phyloP scores from a whole-genome alignment of 2,329 filamentous ascomycete species.

The Coniella lustricola region DNA sequence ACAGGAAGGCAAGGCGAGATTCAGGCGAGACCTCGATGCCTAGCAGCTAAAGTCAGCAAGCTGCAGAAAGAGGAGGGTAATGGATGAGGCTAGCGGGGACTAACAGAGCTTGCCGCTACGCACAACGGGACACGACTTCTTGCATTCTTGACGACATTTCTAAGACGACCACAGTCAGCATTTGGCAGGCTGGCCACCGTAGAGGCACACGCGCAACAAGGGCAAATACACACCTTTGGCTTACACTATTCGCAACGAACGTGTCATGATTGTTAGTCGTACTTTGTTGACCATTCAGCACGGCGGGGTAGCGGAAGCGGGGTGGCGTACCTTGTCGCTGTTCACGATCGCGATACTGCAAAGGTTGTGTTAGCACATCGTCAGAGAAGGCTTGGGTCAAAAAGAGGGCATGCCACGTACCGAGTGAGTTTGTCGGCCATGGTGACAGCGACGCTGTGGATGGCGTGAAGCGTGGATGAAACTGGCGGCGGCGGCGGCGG shows the following conservation, averaged over 20 bases:
- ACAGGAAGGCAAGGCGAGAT: conserved; percentile 96
- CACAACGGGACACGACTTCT: conserved; percentile 96
- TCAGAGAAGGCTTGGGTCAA: conserved; percentile 1
- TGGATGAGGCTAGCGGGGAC: conserved; percentile 60
- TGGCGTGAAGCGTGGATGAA: conserved; percentile 9
- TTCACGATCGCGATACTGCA: conserved; percentile 96
- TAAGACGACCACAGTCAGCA: conserved; percentile 27
- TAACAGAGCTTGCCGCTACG: conserved; percentile 71
- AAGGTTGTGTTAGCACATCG: conserved; percentile 14
- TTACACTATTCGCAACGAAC: conserved; percentile 58
- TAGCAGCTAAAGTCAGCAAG: conserved; percentile 72
- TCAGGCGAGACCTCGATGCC: conserved; percentile 88
- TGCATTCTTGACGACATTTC: conserved; percentile 99
- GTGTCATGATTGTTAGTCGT: conserved; percentile 32
- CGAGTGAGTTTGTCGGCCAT: conserved; percentile 95
- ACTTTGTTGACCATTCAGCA: conserved; percentile 5
- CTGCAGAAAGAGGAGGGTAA: not conserved
- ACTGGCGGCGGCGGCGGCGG: not conserved
- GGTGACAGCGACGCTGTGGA: conserved; percentile 25
- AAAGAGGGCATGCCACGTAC: conserved; percentile 39
- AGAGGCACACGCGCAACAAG: not conserved
- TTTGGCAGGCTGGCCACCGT: not conserved
- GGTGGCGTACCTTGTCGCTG: conserved; percentile 75
- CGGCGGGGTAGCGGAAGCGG: conserved; percentile 33
- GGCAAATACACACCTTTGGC: conserved; percentile 58